Evolutionary conservation across 2,329 filamentous ascomycete species (phyloP).

Genomic region (Metarhizium guizhouense): DNA sequence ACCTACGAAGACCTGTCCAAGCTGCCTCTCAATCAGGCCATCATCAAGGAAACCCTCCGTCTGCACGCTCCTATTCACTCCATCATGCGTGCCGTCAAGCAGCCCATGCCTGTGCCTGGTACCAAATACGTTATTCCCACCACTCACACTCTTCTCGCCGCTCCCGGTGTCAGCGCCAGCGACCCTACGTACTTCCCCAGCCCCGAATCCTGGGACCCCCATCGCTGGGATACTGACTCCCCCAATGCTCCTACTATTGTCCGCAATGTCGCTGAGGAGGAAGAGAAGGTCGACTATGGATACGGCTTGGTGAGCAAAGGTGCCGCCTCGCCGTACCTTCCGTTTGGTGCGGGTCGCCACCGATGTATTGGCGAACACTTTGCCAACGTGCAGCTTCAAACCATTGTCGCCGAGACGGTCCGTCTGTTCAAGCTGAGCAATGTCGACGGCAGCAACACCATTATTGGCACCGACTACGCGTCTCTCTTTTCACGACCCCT

Average conservation of each 20-base stretch:
- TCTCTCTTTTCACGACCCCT: constrained; percentile 67
- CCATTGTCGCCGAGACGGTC: constrained; percentile 70
- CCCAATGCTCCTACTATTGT: constrained; percentile 40
- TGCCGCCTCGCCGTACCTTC: constrained; percentile 79
- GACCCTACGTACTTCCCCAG: constrained; percentile 73
- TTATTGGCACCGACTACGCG: constrained; percentile 60
- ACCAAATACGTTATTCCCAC: constrained; percentile 78
- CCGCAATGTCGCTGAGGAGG: constrained; percentile 39
- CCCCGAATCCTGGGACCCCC: constrained; percentile 76
- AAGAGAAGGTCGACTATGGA: constrained; percentile 83
- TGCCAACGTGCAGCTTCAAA: constrained; percentile 84
- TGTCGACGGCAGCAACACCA: constrained; percentile 56
- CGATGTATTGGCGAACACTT: constrained; percentile 96
- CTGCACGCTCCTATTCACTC: constrained; percentile 91
- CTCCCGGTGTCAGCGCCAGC: constrained; percentile 71
- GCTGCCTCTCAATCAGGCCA: constrained; percentile 72
- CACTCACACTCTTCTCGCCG: constrained; percentile 72
- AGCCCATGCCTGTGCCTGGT: constrained; percentile 73
- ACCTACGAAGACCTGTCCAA: constrained; percentile 70
- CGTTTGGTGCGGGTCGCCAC: constrained; percentile 88
- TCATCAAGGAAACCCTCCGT: constrained; percentile 86
- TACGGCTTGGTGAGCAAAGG: constrained; percentile 92
- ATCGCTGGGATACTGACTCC: constrained; percentile 72
- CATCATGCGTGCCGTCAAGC: constrained; percentile 87
- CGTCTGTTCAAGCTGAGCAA: constrained; percentile 74